Evolutionary conservation across 768 basidiomycete genomes (phyloP).

Genomic region (Pisolithus orientalis): DNA sequence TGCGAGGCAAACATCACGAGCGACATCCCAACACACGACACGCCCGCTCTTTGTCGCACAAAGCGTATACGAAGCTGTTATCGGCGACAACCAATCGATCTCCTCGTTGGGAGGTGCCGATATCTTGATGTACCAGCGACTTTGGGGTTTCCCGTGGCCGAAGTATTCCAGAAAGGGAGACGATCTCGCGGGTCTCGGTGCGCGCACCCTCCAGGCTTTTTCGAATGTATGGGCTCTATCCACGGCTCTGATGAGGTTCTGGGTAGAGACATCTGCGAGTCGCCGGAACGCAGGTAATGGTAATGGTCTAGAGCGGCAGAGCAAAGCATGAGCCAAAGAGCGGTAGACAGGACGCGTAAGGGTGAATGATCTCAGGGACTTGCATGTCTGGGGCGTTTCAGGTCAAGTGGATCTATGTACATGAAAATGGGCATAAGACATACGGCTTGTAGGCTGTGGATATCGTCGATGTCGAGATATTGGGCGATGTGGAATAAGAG

Average conservation of each 20-base stretch:
- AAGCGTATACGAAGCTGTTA: constrained; percentile 70
- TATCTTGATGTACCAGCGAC: constrained; percentile 62
- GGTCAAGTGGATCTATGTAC: not conserved
- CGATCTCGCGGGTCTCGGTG: constrained; percentile 43
- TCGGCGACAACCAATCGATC: constrained; percentile 73
- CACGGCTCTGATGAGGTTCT: constrained; percentile 55
- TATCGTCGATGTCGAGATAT: constrained; percentile 54
- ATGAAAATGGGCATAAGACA: constrained; percentile 23
- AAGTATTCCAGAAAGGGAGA: constrained; percentile 10
- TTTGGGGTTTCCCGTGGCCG: not conserved
- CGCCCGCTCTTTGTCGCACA: constrained; percentile 72
- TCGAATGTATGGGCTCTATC: constrained; percentile 59
- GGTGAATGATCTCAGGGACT: constrained; percentile 52
- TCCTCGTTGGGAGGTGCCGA: constrained; percentile 61
- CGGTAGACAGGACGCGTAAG: constrained; percentile 65
- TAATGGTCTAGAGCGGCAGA: constrained; percentile 60
- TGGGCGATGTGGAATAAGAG: constrained; percentile 61
- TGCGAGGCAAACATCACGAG: constrained; percentile 51
- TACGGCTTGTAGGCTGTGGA: constrained; percentile 57
- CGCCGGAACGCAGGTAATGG: constrained; percentile 67
- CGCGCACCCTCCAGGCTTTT: constrained; percentile 52
- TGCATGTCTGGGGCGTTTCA: constrained; percentile 44
- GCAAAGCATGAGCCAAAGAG: constrained; percentile 53
- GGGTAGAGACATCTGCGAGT: constrained; percentile 57
- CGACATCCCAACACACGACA: constrained; percentile 74